These are phyloP conservation scores for Monilinia polystroma DNA, from an alignment of 2,329 filamentous ascomycete species.

Conservation along the genomic window DNA sequence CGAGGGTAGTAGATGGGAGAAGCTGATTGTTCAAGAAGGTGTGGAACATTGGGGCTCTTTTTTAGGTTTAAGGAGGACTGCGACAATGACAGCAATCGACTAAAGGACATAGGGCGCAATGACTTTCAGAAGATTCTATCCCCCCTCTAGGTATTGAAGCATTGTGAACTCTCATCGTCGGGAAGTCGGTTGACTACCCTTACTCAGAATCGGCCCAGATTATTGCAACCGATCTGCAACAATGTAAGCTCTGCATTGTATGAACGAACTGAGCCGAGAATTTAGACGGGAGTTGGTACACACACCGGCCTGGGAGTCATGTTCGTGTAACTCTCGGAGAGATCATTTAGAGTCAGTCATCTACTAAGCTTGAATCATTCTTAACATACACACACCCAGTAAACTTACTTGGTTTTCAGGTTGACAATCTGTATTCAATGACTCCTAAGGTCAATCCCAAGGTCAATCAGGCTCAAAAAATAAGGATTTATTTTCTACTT, in stretches of 20 bases:
- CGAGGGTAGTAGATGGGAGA: no score
- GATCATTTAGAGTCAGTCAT: neutral
- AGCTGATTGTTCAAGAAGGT: no score
- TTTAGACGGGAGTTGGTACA: no score
- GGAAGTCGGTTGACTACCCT: neutral
- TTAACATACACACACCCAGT: neutral
- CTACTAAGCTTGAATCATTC: neutral
- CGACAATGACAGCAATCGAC: no score
- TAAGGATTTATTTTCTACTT: slow-evolving; percentile 3
- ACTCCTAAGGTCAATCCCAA: neutral
- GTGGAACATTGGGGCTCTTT: no score
- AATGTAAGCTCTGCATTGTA: slow-evolving; percentile 1
- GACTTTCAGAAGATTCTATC: neutral
- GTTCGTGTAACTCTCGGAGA: neutral
- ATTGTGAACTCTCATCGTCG: neutral
- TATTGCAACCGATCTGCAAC: neutral
- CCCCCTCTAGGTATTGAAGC: neutral
- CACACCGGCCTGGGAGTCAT: no score
- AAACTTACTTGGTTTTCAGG: slow-evolving; percentile 1
- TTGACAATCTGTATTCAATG: neutral
- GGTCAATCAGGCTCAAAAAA: neutral
- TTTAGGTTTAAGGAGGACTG: no score
- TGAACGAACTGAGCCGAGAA: neutral
- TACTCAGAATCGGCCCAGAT: neutral
- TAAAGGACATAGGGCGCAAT: neutral